These are phyloP conservation scores for Cladophialophora psammophila DNA, from an alignment of 2,329 filamentous ascomycete genomes.

Conservation along the genomic window DNA sequence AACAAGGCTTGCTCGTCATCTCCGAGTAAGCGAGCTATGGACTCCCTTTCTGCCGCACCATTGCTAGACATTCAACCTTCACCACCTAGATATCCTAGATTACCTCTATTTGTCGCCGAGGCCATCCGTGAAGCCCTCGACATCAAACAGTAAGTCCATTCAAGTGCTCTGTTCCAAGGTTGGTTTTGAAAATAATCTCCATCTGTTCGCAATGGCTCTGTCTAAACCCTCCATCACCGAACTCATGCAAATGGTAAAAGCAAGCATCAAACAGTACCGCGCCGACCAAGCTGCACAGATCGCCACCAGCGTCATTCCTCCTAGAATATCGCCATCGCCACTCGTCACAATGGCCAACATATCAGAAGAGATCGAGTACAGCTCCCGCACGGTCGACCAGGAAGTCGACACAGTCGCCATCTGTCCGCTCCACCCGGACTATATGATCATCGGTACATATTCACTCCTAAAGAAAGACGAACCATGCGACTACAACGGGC, in stretches of 20 bases:
- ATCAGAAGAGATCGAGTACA: slow-evolving; percentile 21
- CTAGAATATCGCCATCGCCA: background rate
- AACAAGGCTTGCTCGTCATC: background rate
- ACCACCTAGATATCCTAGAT: background rate
- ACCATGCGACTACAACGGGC: slow-evolving; percentile 22
- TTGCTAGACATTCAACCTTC: background rate
- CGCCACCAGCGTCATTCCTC: background rate
- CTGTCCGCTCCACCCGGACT: slow-evolving; percentile 35
- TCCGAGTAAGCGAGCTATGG: background rate
- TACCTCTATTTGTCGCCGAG: background rate
- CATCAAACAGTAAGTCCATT: background rate
- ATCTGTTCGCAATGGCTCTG: slow-evolving; percentile 13
- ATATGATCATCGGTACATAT: slow-evolving; percentile 40
- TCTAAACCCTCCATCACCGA: slow-evolving; percentile 25
- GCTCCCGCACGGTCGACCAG: slow-evolving; percentile 30
- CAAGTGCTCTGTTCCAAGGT: background rate
- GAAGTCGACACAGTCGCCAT: slow-evolving; percentile 38
- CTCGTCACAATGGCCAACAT: slow-evolving; percentile 20
- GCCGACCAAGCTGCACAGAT: slow-evolving; percentile 14
- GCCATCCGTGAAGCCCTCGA: background rate
- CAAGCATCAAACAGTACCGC: slow-evolving; percentile 24
- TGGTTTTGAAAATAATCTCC: background rate
- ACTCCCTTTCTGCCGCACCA: background rate
- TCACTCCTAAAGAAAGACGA: slow-evolving; percentile 32
- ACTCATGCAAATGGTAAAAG: slow-evolving; percentile 26